phyloP scores from a whole-genome alignment of 129 eudicot species.

The Silybum marianum region DNA sequence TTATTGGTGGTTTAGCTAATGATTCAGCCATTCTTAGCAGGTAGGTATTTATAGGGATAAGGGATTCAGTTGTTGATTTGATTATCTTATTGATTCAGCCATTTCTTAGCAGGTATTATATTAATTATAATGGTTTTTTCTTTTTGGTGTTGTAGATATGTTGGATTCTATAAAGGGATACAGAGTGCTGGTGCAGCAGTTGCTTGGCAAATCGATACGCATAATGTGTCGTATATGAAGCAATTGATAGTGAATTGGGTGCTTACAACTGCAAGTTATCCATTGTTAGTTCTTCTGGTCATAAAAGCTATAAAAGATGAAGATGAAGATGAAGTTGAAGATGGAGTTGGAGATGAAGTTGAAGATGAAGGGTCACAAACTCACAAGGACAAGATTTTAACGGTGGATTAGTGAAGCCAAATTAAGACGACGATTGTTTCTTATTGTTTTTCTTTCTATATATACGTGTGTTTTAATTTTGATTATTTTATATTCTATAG shows the following conservation, averaged over 20 bases:
- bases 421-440: not conserved
- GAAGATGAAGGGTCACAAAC: conserved; percentile 32
- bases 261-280: conserved; percentile 64
- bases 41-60: conserved; percentile 23
- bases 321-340: conserved; percentile 34
- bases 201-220: conserved; percentile 82
- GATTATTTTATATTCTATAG: not conserved
- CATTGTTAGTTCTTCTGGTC: conserved; percentile 60
- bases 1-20: conserved; percentile 79
- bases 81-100: no score
- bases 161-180: conserved; percentile 78
- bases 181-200: conserved; percentile 89
- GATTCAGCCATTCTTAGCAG: conserved; percentile 95
- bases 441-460: not conserved
- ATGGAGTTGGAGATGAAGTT: conserved; percentile 27
- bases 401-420: conserved; percentile 26
- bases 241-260: conserved; percentile 70
- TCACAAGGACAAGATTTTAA: conserved; percentile 21
- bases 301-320: conserved; percentile 78
- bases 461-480: no score
- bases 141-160: conserved; percentile 44
- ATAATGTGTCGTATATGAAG: conserved; percentile 58
- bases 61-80: no score
- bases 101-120: no score
- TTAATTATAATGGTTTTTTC: not conserved